These are phyloP conservation scores for Metarhizium guizhouense DNA, from an alignment of 2,329 filamentous ascomycete genomes.

Conservation along the genomic window DNA sequence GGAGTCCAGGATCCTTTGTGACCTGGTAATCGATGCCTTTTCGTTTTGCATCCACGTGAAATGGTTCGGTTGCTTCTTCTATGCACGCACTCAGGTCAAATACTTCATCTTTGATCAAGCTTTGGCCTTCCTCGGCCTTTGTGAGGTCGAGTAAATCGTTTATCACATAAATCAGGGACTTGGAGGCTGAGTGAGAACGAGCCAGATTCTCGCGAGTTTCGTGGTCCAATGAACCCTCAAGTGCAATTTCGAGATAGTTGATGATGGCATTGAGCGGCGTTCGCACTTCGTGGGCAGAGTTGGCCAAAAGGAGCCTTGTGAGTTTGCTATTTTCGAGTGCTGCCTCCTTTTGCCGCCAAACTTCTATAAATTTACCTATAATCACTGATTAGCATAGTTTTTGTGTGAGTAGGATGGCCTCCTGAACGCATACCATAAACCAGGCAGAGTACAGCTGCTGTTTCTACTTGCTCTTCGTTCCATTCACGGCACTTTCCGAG, in stretches of 20 bases:
- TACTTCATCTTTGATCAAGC: constrained; percentile 69
- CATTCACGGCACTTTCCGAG: constrained; percentile 78
- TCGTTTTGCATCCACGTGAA: constrained; percentile 62
- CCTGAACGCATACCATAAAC: constrained; percentile 60
- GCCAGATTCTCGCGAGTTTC: constrained; percentile 80
- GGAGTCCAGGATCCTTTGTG: constrained; percentile 57
- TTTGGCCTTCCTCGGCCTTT: constrained; percentile 75
- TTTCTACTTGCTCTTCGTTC: constrained; percentile 84
- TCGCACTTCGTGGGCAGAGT: constrained; percentile 85
- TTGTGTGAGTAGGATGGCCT: not conserved
- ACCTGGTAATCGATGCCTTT: constrained; percentile 68
- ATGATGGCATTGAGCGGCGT: constrained; percentile 90
- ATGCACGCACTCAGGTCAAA: constrained; percentile 67
- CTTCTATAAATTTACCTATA: constrained; percentile 69
- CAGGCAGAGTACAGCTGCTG: constrained; percentile 75
- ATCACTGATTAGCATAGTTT: constrained; percentile 3
- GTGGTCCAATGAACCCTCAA: constrained; percentile 69
- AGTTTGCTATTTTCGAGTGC: constrained; percentile 75
- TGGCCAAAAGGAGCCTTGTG: constrained; percentile 69
- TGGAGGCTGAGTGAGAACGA: constrained; percentile 82
- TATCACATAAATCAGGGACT: constrained; percentile 88
- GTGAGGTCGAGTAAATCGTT: constrained; percentile 86
- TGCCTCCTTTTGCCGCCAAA: constrained; percentile 85
- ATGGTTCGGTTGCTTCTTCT: constrained; percentile 68
- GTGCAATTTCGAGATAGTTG: constrained; percentile 84